These are phyloP conservation scores for Themeda triandra DNA, from an alignment of 176 grass and related monocot species.

Conservation along the genomic window DNA sequence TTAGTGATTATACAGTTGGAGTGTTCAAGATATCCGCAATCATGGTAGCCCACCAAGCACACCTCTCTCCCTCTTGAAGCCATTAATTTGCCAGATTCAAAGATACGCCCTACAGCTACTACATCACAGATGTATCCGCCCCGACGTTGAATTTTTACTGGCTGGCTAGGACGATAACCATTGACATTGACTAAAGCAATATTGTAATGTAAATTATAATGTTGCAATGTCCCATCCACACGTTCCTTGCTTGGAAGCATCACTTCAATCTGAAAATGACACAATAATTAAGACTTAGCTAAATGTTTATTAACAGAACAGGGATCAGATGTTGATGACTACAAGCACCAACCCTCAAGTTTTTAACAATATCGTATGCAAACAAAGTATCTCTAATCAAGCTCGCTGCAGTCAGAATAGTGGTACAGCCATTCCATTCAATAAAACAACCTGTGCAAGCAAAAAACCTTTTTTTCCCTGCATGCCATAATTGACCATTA, in stretches of 20 bases:
- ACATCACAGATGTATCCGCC: neutral
- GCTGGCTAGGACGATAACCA: neutral
- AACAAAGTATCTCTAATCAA: neutral
- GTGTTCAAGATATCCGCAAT: neutral
- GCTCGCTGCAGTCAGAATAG: constrained; percentile 2
- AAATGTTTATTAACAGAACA: too few relatives aligned
- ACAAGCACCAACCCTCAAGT: too few relatives aligned
- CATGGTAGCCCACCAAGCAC: neutral
- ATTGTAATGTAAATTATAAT: neutral
- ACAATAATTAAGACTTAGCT: neutral
- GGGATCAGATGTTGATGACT: too few relatives aligned
- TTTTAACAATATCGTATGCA: too few relatives aligned
- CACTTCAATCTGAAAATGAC: constrained; percentile 2
- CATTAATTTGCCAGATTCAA: neutral
- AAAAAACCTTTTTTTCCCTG: constrained; percentile 1
- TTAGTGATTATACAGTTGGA: neutral
- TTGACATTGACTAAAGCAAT: constrained; percentile 2
- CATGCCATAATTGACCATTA: neutral
- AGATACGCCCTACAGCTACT: neutral
- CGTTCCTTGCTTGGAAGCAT: neutral
- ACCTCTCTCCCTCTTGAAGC: neutral
- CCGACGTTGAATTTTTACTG: neutral
- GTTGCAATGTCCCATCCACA: neutral
- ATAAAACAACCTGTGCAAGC: constrained; percentile 1
- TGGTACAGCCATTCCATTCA: neutral